phyloP scores from a whole-genome alignment of 768 basidiomycete genomes.

The Termitomyces sp. region DNA sequence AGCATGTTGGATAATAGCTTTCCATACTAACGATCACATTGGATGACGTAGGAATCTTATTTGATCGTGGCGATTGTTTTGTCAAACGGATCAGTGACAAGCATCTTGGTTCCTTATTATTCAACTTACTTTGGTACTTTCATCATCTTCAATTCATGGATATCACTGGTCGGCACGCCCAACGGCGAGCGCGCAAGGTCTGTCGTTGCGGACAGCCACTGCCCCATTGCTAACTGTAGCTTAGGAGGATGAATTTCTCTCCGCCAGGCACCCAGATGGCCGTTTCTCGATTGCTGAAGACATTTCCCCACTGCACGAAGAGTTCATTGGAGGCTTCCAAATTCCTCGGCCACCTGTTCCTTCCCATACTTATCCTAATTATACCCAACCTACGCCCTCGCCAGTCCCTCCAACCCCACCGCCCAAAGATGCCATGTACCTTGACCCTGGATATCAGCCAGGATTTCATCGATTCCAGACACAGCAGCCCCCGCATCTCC shows the following conservation, averaged over 20 bases:
- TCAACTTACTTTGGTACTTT: neutral
- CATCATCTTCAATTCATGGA: conserved; percentile 45
- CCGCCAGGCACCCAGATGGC: conserved; percentile 34
- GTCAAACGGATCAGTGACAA: conserved; percentile 8
- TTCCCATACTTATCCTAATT: conserved; percentile 22
- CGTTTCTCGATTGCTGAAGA: conserved; percentile 50
- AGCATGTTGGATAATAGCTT: conserved; percentile 64
- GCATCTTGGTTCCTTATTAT: neutral
- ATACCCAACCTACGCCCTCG: conserved; percentile 26
- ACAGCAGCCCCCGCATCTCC: neutral
- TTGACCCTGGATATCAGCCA: conserved; percentile 14
- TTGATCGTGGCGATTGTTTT: neutral
- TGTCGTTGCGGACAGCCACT: conserved; percentile 10
- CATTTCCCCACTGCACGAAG: conserved; percentile 55
- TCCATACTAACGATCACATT: neutral
- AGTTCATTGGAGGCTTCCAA: conserved; percentile 53
- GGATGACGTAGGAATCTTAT: conserved; percentile 1
- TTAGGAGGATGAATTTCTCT: conserved; percentile 28
- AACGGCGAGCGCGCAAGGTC: conserved; percentile 54
- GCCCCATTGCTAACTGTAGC: conserved; percentile 1
- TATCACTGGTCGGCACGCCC: conserved; percentile 71
- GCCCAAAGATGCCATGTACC: conserved; percentile 38
- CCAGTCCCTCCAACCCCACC: conserved; percentile 41
- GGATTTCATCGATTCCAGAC: neutral
- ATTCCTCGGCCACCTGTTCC: conserved; percentile 31